Evolutionary conservation across 2,329 filamentous ascomycete genomes (phyloP), one percentile per base, ranked within the genome.

Genomic region (Pleoardoris graminearum): DNA sequence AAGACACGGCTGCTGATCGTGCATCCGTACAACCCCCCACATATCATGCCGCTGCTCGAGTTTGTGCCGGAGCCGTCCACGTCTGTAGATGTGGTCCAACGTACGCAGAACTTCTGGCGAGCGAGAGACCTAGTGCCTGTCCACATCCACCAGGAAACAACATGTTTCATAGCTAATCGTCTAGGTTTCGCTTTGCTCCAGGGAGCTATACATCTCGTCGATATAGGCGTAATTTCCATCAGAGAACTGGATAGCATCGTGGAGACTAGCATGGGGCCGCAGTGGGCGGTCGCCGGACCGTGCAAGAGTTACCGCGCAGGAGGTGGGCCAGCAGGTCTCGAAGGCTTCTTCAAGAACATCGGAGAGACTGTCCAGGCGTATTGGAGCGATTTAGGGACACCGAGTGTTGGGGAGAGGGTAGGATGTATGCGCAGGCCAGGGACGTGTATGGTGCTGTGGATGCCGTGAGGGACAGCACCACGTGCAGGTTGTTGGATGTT

Each of bases 1-100:
- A 59, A 67, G 25, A 50, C 64, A n/a, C 70, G 82, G 1, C 63
- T 86, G 2, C 55, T 85, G 0, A 79, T 85, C 1, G 81, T 83
- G 3, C 84, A 85, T 63, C 83, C 83, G 0, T 86, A 82, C 66
- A 85, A 85, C 49, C 84, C 83, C 19, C 83, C 83, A 1, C 82
- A 85, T 57, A 76, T 85, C 48, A 84, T 85, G 80, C 83, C 83
- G 0, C 62, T 86, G 1, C 67, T 85, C 2, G 83, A 86, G 63
- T 72, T 85, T 27, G 82, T 85, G 0, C 81, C 82, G 0, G 76
- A 74, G 1, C 76, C 75, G 4, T 52, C 57, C 25, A 84, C 79
- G 0, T 63, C 65, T 0, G 32, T 66, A 0, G 62, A 67, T 1
- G 68, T 76, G 1, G 66, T 81, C 1, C 59, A 70, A 4, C 63